Base-by-base conservation (phyloP, 139 green algal genomes). In the Haematococcus lacustris region DNA sequence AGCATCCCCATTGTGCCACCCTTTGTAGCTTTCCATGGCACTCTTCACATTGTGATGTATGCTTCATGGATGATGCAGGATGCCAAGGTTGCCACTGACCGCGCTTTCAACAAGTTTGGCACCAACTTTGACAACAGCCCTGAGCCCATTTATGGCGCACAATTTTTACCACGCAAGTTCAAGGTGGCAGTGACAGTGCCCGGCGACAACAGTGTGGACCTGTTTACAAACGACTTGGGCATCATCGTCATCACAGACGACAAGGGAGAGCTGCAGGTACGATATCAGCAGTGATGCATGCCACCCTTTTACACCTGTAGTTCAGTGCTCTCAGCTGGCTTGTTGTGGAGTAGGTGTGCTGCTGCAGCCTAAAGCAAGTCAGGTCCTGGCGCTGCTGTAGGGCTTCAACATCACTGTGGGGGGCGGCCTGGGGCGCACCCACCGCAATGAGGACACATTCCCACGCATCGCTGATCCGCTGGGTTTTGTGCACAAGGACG, bases 161-260 rank as follows among this genome's bases (percentile, higher is more conserved):
- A 84, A 70, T 99, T 97, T 82, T 86, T 99, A 78, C 96, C 96
- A 2, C 89, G 96, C 80, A 99, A 99, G 88, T 99, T 99, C 90
- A 99, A 99, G 88, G 78, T 96, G 17, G 92, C 86, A 1, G 83
- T 93, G 30, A 97, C 92, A 3, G 90, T 96, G 57, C 91, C 91
- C 13, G 91, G 91, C 9, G 92, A 96, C 84, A 99, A 99, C 87
- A 89, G 74, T 30, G 88, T 99, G 32, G 96, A 99, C 85, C 70
- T 98, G 41, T 91, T 98, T 76, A 99, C 96, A 38, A 97, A 99
- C 75, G 96, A 99, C 76, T 68, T 93, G 13, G 87, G 85, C 63
- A 73, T 98, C 37, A 86, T 98, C n/a, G 88, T 96, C 21, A 93
- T 98, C 53, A 81, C 39, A 21, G 80, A 94, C 67, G 74, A 86